Evolutionary conservation across 2,329 filamentous ascomycete species (phyloP), one percentile per base, ranked within the genome.

Genomic region (Claviceps fusiformis): DNA sequence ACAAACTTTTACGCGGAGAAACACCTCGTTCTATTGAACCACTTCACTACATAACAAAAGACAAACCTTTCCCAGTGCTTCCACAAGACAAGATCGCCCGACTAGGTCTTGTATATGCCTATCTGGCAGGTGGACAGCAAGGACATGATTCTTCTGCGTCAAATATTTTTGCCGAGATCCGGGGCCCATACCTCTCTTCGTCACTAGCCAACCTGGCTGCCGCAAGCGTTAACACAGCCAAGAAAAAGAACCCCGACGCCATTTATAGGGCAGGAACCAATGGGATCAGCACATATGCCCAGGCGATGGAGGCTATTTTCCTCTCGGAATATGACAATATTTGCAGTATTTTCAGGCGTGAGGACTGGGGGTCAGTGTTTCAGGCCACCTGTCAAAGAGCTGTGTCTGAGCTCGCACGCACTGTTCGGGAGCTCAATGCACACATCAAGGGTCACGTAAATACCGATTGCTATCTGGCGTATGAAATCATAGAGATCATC

Each of bases 401-500:
- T 13, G 75, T 98, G 57, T 79, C 83, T 8, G 90, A 95, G 63
- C 86, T 97, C 62, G 83, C 86, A 6, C 84, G 89, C 62, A 96
- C 93, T 0, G 71, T 97, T 54, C 82, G 87, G 33, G 92, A 97
- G 64, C 77, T 98, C 37, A 96, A 97, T 68, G 79, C 81, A 52
- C 91, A 96, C 64, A 90, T 97, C 69, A 90, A 91, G 66, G 75
- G 80, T 45, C 91, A 96, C 65, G 73, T 96, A 44, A 81, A 83
- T 61, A 95, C 89, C 0, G 93, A 98, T 68, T 97, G 92, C 70
- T 97, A 89, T 67, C 79, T 98, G 51, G 90, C 90, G 8, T 98
- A 95, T 67, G 93, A 98, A 67, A 88, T 97, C 37, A 88, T 95
- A 37, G 92, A 95, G 63, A 88, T 96, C 57, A 82, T 97, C 50